Conservation (phyloP, 1,139 yeast species). For the Debaryomyces psychrophilus region DNA sequence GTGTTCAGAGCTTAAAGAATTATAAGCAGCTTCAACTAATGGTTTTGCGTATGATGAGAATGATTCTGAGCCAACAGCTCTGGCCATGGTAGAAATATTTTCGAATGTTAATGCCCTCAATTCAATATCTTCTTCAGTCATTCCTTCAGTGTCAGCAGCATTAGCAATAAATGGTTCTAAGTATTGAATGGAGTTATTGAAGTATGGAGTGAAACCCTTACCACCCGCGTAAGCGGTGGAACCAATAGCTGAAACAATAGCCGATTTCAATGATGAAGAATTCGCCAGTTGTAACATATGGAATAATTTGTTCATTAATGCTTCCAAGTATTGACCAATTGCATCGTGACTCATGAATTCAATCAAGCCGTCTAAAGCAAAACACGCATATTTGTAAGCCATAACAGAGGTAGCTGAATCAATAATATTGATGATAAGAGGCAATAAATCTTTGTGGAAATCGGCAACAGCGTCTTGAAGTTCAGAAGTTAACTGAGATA, state of each 20-base stretch:
- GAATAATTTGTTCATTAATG: constrained; percentile 87
- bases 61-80: constrained; percentile 91
- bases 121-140: constrained; percentile 79
- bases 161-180: constrained; percentile 78
- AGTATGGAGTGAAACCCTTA: constrained; percentile 82
- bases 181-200: constrained; percentile 74
- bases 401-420: constrained; percentile 82
- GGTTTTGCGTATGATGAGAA: constrained; percentile 88
- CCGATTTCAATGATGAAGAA: constrained; percentile 73
- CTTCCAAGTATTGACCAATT: constrained; percentile 77
- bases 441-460: constrained; percentile 79
- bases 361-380: constrained; percentile 86
- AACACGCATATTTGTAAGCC: constrained; percentile 89
- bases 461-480: constrained; percentile 83
- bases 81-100: constrained; percentile 91
- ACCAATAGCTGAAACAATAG: constrained; percentile 94
- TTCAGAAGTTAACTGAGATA: constrained; percentile 78
- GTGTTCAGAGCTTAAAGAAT: constrained; percentile 74
- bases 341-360: constrained; percentile 92
- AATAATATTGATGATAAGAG: constrained; percentile 83
- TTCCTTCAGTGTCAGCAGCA: constrained; percentile 66
- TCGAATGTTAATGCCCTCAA: constrained; percentile 91
- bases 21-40: constrained; percentile 84
- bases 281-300: constrained; percentile 73
- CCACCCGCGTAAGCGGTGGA: constrained; percentile 97